Percentiles rank a stretch among this genome's conserved stretches.
These are phyloP conservation scores for Apiospora saccharicola DNA, from an alignment of 2,329 filamentous ascomycete genomes.

Conservation along the genomic window DNA sequence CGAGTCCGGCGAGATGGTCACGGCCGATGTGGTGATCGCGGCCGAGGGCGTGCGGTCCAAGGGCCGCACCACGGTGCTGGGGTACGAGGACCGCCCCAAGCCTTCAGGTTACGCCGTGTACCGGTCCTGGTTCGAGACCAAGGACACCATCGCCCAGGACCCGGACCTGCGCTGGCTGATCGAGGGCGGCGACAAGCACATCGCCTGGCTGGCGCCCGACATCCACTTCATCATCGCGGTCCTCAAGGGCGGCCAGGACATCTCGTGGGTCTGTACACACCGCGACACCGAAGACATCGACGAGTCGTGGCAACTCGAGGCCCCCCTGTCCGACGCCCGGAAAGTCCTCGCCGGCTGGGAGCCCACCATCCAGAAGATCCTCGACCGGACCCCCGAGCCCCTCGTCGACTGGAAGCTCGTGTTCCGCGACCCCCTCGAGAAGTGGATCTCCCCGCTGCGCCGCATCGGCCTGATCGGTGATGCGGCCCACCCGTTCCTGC, in stretches of 20 bases:
- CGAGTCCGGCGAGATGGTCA: constrained; percentile 47
- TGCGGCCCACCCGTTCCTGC: constrained; percentile 58
- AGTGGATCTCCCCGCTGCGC: constrained; percentile 49
- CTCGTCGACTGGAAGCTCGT: constrained; percentile 49
- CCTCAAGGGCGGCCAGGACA: constrained; percentile 59
- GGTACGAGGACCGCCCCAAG: constrained; percentile 52
- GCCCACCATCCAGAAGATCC: constrained; percentile 48
- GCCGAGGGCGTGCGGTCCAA: constrained; percentile 24
- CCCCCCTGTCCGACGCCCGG: constrained; percentile 37
- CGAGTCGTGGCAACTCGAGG: constrained; percentile 37
- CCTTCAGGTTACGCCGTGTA: constrained; percentile 58
- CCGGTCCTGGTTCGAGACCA: constrained; percentile 48
- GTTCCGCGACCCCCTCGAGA: constrained; percentile 47
- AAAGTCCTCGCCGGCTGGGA: constrained; percentile 43
- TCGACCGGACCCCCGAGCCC: constrained; percentile 44
- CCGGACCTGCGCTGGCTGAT: constrained; percentile 52
- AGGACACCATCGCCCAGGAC: constrained; percentile 52
- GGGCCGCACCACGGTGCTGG: constrained; percentile 5
- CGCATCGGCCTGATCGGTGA: constrained; percentile 56
- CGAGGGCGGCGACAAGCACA: constrained; percentile 58
- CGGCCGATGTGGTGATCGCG: constrained; percentile 23
- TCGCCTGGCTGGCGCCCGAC: constrained; percentile 60
- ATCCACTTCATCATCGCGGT: constrained; percentile 60
- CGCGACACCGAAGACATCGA: constrained; percentile 44
- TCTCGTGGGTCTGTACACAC: constrained; percentile 63